Conservation (phyloP, 73 alveolate genomes). For the Paramecium octaurelia region DNA sequence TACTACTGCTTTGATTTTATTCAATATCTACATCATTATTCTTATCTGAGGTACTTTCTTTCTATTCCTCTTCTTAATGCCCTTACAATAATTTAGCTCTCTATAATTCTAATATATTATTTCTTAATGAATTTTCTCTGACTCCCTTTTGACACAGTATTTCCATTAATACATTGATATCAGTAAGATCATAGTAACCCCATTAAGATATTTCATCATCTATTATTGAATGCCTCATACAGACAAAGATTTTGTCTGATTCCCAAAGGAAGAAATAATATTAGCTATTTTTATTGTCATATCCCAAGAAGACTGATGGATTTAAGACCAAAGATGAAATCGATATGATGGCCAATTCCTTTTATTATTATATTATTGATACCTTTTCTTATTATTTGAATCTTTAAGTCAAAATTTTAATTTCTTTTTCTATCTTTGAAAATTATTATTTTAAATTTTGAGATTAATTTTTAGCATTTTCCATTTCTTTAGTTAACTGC, state of each 20-base stretch:
- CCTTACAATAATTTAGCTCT: background rate
- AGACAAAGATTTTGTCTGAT: background rate
- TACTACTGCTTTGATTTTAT: background rate
- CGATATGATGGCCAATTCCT: background rate
- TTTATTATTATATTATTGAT: background rate
- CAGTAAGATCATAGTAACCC: background rate
- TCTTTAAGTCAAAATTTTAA: background rate
- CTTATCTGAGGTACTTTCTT: background rate
- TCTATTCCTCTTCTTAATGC: background rate
- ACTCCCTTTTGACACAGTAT: background rate
- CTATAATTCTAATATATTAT: background rate
- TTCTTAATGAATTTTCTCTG: background rate
- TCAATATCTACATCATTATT: background rate
- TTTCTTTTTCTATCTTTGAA: background rate
- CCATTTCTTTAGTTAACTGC: background rate
- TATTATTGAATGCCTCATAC: background rate
- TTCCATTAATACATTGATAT: background rate
- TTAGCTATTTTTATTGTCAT: background rate
- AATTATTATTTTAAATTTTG: background rate
- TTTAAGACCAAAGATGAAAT: background rate
- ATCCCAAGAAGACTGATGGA: constrained; percentile 26
- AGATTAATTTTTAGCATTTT: background rate
- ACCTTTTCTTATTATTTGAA: background rate
- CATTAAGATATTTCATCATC: background rate
- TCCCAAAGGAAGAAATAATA: constrained; percentile 12